Percentiles rank a stretch among this genome's conserved stretches.
Evolutionary conservation across 345 rosid genomes (phyloP).

Genomic region (Iberis pinnata): DNA sequence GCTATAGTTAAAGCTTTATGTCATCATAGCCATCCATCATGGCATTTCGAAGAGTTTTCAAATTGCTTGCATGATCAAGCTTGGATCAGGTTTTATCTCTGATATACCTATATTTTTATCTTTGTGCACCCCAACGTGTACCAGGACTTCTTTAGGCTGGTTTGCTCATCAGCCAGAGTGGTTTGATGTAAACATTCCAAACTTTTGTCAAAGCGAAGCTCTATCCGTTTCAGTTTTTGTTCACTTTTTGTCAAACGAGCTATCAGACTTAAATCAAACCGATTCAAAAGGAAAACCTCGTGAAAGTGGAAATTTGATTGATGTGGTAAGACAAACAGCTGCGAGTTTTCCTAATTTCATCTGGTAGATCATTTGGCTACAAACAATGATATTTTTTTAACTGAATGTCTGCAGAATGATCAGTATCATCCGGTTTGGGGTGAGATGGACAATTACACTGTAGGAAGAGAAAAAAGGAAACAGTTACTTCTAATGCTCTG

Average conservation of each 20-base stretch:
- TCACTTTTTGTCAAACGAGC: constrained; percentile 68
- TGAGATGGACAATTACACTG: constrained; percentile 69
- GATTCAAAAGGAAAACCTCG: constrained; percentile 53
- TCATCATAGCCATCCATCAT: constrained; percentile 3
- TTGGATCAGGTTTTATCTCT: constrained; percentile 1
- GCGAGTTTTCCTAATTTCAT: neutral
- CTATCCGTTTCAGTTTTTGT: constrained; percentile 73
- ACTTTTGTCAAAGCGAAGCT: constrained; percentile 79
- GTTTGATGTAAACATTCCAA: constrained; percentile 57
- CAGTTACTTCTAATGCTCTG: constrained; percentile 93
- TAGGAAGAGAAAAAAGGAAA: constrained; percentile 78
- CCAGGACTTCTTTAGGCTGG: constrained; percentile 94
- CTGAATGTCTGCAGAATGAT: constrained; percentile 45
- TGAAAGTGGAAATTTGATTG: constrained; percentile 55
- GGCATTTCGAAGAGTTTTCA: constrained; percentile 10
- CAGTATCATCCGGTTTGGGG: constrained; percentile 95
- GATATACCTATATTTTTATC: neutral
- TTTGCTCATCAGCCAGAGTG: constrained; percentile 96
- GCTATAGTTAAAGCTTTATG: neutral
- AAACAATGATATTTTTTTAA: constrained; percentile 17
- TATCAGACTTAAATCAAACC: constrained; percentile 48
- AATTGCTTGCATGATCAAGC: constrained; percentile 5
- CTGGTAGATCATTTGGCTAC: constrained; percentile 5
- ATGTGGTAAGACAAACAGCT: constrained; percentile 42
- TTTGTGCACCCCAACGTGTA: constrained; percentile 25